Base-by-base conservation (phyloP, 2,329 filamentous ascomycete genomes). In the Hypoxylon sp. region DNA sequence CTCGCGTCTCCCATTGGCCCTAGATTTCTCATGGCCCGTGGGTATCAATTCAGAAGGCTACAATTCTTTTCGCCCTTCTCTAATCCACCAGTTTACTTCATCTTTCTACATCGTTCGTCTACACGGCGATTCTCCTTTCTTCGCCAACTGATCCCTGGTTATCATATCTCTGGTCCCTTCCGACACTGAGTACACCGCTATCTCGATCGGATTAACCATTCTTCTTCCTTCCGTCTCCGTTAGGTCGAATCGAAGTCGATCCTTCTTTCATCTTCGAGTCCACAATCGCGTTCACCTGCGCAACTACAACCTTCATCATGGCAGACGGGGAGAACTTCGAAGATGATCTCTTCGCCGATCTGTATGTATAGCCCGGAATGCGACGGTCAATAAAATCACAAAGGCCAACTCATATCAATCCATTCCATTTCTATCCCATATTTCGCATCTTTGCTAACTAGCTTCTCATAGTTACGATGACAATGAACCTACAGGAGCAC, bases 341-440 rank as follows among this genome's bases (percentile, higher is more conserved):
- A 72, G 94, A 97, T 75, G 93, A 97, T 85, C 91, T 97, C 79
- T 97, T 97, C 79, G 93, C 93, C 73, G 94, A 97, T 81, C 87
- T 97, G 93, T 97, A 83, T 81, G 92, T 85, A 59, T 26, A 44
- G 41, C 46, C 43, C 28, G 17, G 10, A 10, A 13, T 51, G 17
- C 19, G 6, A 37, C 47, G 37, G 28, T 48, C 19, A 5, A 20
- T 47, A 20, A 28, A 22, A 13, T 34, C 46, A 11, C 15, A 28
- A 51, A 24, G 4, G n/a, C 15, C 41, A 11, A 11, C 7, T n/a
- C 44, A 34, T 30, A 22, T 26, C 32, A 49, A 10, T 39, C 15
- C 15, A 17, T 19, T 43, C 10, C n/a, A 19, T 50, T 47, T 22
- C n/a, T 28, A 32, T 48, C 55, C 22, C 44, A 49, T 10, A 19